Percentiles rank a stretch among this genome's conserved stretches.
Evolutionary conservation across 169 alveolate genomes (phyloP).

Genomic region (Theileria sp.): DNA sequence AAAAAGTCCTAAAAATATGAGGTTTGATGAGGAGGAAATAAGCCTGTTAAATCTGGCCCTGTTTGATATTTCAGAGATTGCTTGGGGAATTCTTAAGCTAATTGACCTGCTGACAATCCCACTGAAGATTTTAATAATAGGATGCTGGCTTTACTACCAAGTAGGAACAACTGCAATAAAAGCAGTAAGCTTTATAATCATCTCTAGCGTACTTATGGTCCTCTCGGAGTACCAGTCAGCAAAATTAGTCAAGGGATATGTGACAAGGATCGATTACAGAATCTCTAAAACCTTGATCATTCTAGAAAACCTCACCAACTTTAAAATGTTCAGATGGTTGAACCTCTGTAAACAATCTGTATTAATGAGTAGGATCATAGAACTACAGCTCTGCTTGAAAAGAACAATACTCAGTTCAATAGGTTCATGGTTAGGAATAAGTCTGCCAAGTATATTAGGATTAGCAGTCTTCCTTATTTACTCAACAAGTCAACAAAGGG

Average conservation of each 20-base stretch:
- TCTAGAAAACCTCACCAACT: constrained; percentile 41
- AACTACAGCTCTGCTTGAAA: constrained; percentile 60
- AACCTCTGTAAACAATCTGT: constrained; percentile 46
- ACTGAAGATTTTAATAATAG: constrained; percentile 39
- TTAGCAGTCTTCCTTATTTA: constrained; percentile 42
- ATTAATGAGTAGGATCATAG: constrained; percentile 47
- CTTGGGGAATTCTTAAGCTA: constrained; percentile 48
- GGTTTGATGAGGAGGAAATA: constrained; percentile 32
- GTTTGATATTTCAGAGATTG: constrained; percentile 58
- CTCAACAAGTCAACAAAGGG: constrained; percentile 16
- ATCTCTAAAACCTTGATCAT: constrained; percentile 52
- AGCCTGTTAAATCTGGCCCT: constrained; percentile 58
- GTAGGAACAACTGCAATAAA: constrained; percentile 39
- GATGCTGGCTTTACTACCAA: constrained; percentile 53
- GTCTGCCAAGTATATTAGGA: constrained; percentile 42
- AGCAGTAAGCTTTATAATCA: constrained; percentile 15
- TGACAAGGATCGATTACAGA: constrained; percentile 41
- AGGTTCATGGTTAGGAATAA: constrained; percentile 60
- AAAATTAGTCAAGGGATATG: constrained; percentile 45
- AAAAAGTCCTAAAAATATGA: background rate
- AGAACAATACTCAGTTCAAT: constrained; percentile 47
- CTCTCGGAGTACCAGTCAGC: constrained; percentile 62
- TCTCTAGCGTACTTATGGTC: constrained; percentile 39
- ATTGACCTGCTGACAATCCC: constrained; percentile 49
- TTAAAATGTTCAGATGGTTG: constrained; percentile 55